A percentile compares a stretch with the other conserved stretches of the same genome.
Evolutionary conservation across 371 early-diverging fungal species (phyloP).

Genomic region (Syncephalastrum contaminatum): DNA sequence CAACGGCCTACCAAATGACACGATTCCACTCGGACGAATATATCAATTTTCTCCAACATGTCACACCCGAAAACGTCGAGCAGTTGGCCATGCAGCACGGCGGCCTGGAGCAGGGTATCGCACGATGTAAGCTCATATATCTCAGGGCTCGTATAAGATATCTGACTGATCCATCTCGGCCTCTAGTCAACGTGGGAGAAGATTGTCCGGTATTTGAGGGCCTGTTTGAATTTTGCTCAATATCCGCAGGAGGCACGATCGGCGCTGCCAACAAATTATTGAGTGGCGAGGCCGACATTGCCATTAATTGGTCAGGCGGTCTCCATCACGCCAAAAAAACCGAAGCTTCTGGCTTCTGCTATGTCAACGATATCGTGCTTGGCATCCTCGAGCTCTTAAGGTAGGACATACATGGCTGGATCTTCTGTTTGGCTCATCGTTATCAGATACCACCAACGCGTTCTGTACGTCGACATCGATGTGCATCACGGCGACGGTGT

Average conservation of each 20-base stretch:
- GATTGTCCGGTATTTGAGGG: conserved; percentile 99
- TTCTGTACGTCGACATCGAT: conserved; percentile 97
- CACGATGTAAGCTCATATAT: conserved; percentile 65
- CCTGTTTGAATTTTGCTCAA: conserved; percentile 92
- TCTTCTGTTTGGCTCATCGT: not conserved
- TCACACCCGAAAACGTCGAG: conserved; percentile 92
- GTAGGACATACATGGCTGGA: conserved; percentile 3
- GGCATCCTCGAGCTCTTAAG: conserved; percentile 90
- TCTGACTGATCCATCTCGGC: conserved; percentile 4
- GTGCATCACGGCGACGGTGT: conserved; percentile 99
- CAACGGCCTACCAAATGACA: conserved; percentile 93
- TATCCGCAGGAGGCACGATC: conserved; percentile 95
- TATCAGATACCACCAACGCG: conserved; percentile 74
- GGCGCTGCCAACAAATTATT: conserved; percentile 86
- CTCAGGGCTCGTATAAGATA: not conserved
- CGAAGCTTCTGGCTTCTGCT: conserved; percentile 97
- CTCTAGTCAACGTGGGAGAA: conserved; percentile 83
- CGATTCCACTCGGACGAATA: conserved; percentile 99
- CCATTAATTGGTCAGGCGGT: conserved; percentile 98
- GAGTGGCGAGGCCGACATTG: conserved; percentile 89
- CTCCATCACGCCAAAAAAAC: conserved; percentile 95
- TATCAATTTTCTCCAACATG: conserved; percentile 94
- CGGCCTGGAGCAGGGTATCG: conserved; percentile 52
- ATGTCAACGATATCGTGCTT: conserved; percentile 96
- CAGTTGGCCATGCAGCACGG: conserved; percentile 77